Percentiles rank a stretch among this genome's conserved stretches.
These are phyloP conservation scores for Marasmius oreades DNA, from an alignment of 1,284 basidiomycete species.

Conservation along the genomic window DNA sequence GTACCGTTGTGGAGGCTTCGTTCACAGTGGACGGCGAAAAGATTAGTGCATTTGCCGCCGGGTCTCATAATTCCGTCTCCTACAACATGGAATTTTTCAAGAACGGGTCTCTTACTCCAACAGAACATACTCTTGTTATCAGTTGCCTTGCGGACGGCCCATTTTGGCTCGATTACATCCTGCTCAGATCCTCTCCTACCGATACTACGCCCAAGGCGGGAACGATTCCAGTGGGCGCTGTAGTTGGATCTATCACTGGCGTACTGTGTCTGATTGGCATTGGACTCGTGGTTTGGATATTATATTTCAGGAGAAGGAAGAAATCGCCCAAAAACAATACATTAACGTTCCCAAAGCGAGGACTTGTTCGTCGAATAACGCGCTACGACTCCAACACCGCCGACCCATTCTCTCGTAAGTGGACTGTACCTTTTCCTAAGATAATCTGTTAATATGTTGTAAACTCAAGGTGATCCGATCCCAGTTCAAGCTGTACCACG, in stretches of 20 bases:
- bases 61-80: conserved; percentile 13
- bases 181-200: conserved; percentile 14
- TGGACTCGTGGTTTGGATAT: not conserved
- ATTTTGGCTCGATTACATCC: conserved; percentile 22
- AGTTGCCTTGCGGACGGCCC: conserved; percentile 15
- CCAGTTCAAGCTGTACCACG: not conserved
- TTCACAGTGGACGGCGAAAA: conserved; percentile 21
- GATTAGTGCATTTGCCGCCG: conserved; percentile 16
- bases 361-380: not conserved
- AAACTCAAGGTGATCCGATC: not conserved
- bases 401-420: not conserved
- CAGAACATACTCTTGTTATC: conserved; percentile 19
- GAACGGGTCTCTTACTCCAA: conserved; percentile 13
- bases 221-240: conserved; percentile 6
- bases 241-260: conserved; percentile 13
- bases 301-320: not conserved
- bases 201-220: conserved; percentile 4
- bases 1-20: conserved; percentile 12
- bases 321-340: not conserved
- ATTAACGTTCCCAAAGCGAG: not conserved
- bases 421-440: not conserved
- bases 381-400: not conserved
- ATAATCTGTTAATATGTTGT: not conserved
- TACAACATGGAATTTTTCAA: conserved; percentile 21
- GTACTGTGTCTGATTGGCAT: not conserved